phyloP scores from a whole-genome alignment of 2,329 filamentous ascomycete genomes.

The Thelonectria discophora region DNA sequence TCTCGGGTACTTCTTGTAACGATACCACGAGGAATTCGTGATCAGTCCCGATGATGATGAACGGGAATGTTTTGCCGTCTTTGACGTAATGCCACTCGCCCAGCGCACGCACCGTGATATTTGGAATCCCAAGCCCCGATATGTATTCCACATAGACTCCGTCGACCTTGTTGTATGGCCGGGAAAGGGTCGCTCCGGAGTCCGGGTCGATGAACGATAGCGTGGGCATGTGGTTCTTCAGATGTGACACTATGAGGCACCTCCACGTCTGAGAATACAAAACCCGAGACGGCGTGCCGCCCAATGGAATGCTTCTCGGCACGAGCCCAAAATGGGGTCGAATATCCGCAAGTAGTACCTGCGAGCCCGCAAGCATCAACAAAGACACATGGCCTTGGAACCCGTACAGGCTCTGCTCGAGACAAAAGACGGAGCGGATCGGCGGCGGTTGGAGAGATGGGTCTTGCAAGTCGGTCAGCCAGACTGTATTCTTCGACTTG shows the following conservation, averaged over 20 bases:
- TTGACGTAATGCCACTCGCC: constrained; percentile 70
- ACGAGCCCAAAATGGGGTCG: constrained; percentile 56
- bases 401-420: constrained; percentile 52
- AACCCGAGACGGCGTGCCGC: constrained; percentile 60
- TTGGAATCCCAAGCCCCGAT: constrained; percentile 62
- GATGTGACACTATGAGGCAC: constrained; percentile 63
- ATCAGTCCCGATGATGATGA: constrained; percentile 68
- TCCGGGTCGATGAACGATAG: constrained; percentile 66
- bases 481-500: constrained; percentile 56
- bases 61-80: constrained; percentile 66
- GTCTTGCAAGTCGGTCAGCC: constrained; percentile 61
- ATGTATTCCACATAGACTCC: constrained; percentile 58
- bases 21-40: constrained; percentile 66
- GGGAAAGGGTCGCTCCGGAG: constrained; percentile 61
- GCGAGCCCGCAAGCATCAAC: constrained; percentile 59
- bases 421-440: constrained; percentile 57
- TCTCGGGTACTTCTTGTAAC: constrained; percentile 45
- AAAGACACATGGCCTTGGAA: constrained; percentile 52
- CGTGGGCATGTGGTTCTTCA: constrained; percentile 54
- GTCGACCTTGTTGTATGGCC: constrained; percentile 52
- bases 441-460: constrained; percentile 55
- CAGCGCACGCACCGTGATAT: constrained; percentile 68
- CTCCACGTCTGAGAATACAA: constrained; percentile 64
- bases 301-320: constrained; percentile 58
- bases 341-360: constrained; percentile 63